Evolutionary conservation across 2,329 filamentous ascomycete species (phyloP), one percentile per base, ranked within the genome.

Genomic region (Penicillium sp.): DNA sequence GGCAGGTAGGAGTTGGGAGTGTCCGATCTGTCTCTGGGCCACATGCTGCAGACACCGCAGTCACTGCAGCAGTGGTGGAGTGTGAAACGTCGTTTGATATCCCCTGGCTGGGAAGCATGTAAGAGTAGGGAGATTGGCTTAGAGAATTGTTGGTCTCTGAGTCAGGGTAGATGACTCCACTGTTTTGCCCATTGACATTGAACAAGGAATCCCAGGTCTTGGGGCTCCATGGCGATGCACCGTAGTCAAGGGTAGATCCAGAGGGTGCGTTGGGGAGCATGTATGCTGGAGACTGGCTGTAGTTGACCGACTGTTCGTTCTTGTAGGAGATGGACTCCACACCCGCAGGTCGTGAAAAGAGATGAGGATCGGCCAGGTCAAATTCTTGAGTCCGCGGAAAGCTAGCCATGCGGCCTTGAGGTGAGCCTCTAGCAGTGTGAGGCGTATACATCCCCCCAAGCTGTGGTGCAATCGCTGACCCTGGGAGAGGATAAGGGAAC

Each of bases 261-360:
- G 67, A 58, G 10, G 66, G 56, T 7, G 61, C 61, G 44, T 60
- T 64, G 13, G 67, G 60, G 4, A 70, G 53, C 51, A 68, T 63
- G 42, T 69, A 72, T 16, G 59, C 50, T 24, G 69, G 58, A 8
- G 68, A 56, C 42, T 66, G 63, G 20, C 61, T 48, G 22, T 72
- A 73, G 11, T 57, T 50, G 18, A 55, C 54, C 13, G 60, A 51
- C 13, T 59, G 57, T 23, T 68, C 65, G 2, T 69, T 65, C 4
- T 69, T 67, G 49, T 68, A 71, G 35, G 52, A 59, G 13, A 59
- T 46, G 4, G 57, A 40, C 20, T 60, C 61, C 28, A 60, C 35
- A 7, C 52, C 44, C 27, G 47, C 38, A 6, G 52, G 55, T 38
- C 62, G 61, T 26, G 51, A 46, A 35, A 58, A 64, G 18, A 49